phyloP scores from a whole-genome alignment of 148 eudicot species.

The Diospyros lotus region DNA sequence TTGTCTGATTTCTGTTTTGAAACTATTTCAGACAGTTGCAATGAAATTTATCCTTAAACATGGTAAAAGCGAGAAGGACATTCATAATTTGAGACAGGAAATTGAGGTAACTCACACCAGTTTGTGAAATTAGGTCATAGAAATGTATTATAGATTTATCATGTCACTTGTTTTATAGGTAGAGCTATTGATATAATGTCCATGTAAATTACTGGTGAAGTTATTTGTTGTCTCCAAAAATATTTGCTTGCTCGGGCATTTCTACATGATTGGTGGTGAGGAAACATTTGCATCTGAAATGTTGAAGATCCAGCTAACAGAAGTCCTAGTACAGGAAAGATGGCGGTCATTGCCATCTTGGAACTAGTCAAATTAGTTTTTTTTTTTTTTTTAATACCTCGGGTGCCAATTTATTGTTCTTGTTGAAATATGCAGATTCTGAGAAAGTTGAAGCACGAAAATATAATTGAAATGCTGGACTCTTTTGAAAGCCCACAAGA shows the following conservation, averaged over 20 bases:
- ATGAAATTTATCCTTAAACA: slow-evolving; percentile 95
- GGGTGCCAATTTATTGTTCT: slow-evolving; percentile 3
- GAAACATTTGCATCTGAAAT: neutral
- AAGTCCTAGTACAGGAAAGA: neutral
- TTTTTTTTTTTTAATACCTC: neutral
- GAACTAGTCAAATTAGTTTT: neutral
- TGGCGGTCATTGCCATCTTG: neutral
- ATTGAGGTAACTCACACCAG: slow-evolving; percentile 62
- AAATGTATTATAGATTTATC: neutral
- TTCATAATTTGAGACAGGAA: slow-evolving; percentile 87
- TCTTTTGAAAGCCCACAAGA: slow-evolving; percentile 94
- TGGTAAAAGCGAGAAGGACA: slow-evolving; percentile 92
- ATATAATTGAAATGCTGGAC: slow-evolving; percentile 94
- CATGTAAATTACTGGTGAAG: neutral
- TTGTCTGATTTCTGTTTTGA: neutral
- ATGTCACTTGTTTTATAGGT: neutral
- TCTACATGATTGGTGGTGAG: neutral
- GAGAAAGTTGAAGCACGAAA: slow-evolving; percentile 91
- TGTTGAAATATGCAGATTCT: slow-evolving; percentile 53
- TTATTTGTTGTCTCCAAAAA: neutral
- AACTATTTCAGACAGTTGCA: slow-evolving; percentile 72
- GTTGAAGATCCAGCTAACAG: neutral
- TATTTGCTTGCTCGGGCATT: neutral
- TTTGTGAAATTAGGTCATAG: neutral
- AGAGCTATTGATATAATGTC: neutral